Evolutionary conservation across 768 basidiomycete genomes (phyloP).

Genomic region (Podaxis sp.): DNA sequence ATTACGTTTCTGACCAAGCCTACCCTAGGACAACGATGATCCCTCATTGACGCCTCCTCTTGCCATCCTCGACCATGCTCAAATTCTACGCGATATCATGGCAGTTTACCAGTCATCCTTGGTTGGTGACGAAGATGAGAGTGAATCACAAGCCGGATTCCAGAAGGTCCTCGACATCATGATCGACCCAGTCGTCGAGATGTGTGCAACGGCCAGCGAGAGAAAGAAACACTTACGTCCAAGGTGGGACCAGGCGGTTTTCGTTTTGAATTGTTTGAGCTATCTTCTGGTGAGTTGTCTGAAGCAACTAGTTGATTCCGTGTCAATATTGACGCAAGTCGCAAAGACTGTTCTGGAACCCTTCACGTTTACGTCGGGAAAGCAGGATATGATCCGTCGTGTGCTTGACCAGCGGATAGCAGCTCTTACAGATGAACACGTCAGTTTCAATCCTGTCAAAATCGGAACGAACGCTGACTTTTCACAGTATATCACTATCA

Average conservation of each 20-base stretch:
- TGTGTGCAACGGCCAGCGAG: conserved; percentile 68
- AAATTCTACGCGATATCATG: conserved; percentile 88
- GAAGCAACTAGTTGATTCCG: not conserved
- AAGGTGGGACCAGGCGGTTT: conserved; percentile 81
- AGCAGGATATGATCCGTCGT: conserved; percentile 56
- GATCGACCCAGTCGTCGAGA: conserved; percentile 79
- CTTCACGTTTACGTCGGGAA: conserved; percentile 65
- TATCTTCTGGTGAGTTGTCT: conserved; percentile 68
- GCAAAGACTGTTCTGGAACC: conserved; percentile 62
- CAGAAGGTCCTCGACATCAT: conserved; percentile 78
- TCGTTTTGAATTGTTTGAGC: conserved; percentile 81
- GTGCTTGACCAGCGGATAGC: conserved; percentile 63
- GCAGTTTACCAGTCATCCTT: conserved; percentile 85
- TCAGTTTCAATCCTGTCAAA: conserved; percentile 37
- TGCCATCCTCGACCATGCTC: conserved; percentile 76
- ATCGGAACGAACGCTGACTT: conserved; percentile 5
- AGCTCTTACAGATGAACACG: conserved; percentile 79
- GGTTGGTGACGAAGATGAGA: conserved; percentile 58
- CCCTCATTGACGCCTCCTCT: conserved; percentile 71
- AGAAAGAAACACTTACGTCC: conserved; percentile 55
- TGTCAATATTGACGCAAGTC: not conserved
- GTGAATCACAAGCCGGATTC: conserved; percentile 47
- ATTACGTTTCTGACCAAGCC: conserved; percentile 2
- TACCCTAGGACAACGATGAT: conserved; percentile 64
- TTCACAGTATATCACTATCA: conserved; percentile 48